Evolutionary conservation across 768 basidiomycete species (phyloP).

Genomic region (Paxillus involutus): DNA sequence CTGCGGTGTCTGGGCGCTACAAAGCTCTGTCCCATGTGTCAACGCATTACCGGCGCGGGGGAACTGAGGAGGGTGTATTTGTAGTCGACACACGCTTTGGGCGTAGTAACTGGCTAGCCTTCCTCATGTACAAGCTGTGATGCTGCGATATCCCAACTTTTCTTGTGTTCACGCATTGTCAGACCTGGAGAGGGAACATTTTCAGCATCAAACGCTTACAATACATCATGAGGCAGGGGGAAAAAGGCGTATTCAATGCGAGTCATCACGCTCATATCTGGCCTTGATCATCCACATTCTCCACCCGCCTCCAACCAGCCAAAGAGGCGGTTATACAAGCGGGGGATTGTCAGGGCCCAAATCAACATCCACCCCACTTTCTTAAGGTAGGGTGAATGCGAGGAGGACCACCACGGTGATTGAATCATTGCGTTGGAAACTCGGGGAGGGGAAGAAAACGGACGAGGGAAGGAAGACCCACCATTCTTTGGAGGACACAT

Average conservation of each 20-base stretch:
- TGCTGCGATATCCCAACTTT: background rate
- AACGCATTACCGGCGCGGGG: conserved; percentile 76
- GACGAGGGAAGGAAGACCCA: conserved; percentile 25
- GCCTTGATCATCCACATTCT: conserved; percentile 74
- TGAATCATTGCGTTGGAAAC: conserved; percentile 45
- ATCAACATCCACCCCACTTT: conserved; percentile 7
- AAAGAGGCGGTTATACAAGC: conserved; percentile 47
- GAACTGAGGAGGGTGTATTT: conserved; percentile 78
- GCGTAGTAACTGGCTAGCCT: background rate
- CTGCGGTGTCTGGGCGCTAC: conserved; percentile 80
- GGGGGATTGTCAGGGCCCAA: conserved; percentile 25
- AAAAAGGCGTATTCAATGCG: background rate
- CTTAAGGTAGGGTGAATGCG: conserved; percentile 4
- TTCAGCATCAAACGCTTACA: conserved; percentile 1
- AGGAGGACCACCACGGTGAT: conserved; percentile 63
- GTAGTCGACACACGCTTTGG: conserved; percentile 24
- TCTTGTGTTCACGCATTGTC: background rate
- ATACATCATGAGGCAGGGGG: background rate
- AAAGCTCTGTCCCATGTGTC: conserved; percentile 84
- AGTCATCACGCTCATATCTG: conserved; percentile 71
- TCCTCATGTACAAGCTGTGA: conserved; percentile 3
- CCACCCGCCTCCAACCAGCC: conserved; percentile 47
- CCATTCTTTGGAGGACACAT: conserved; percentile 6
- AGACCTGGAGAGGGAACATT: conserved; percentile 1
- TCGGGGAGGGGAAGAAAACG: too few relatives aligned